Evolutionary conservation across 305 asterid genomes (phyloP).

Genomic region (Solanum hybrid): DNA sequence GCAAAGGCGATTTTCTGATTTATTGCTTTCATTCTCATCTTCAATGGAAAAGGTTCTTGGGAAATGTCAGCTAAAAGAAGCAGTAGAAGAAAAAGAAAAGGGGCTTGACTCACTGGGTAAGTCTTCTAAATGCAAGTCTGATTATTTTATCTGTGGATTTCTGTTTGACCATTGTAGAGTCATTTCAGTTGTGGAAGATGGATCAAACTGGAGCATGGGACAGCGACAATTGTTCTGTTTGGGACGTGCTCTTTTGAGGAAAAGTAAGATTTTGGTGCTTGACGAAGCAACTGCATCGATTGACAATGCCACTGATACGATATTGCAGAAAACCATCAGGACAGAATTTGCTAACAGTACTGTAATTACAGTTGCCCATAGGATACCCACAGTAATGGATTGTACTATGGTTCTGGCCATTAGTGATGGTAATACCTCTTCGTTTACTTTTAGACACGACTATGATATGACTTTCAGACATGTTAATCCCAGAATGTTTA

Average conservation of each 20-base stretch:
- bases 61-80: slow-evolving; percentile 84
- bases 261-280: slow-evolving; percentile 70
- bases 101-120: slow-evolving; percentile 73
- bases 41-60: slow-evolving; percentile 20
- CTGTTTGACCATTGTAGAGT: background rate
- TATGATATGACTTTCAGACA: background rate
- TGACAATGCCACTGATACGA: slow-evolving; percentile 74
- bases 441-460: background rate
- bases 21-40: background rate
- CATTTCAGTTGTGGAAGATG: slow-evolving; percentile 74
- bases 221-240: slow-evolving; percentile 76
- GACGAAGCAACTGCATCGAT: slow-evolving; percentile 97
- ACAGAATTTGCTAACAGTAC: slow-evolving; percentile 63
- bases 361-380: slow-evolving; percentile 82
- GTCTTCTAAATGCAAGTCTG: background rate
- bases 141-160: background rate
- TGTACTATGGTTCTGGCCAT: slow-evolving; percentile 81
- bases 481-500: background rate
- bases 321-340: slow-evolving; percentile 72
- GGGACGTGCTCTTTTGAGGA: slow-evolving; percentile 75
- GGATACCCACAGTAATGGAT: slow-evolving; percentile 95
- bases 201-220: slow-evolving; percentile 98
- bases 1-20: slow-evolving; percentile 26
- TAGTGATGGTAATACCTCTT: slow-evolving; percentile 55
- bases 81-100: slow-evolving; percentile 62